Base-by-base conservation (phyloP, 169 alveolate genomes). In the Neospora caninum region DNA sequence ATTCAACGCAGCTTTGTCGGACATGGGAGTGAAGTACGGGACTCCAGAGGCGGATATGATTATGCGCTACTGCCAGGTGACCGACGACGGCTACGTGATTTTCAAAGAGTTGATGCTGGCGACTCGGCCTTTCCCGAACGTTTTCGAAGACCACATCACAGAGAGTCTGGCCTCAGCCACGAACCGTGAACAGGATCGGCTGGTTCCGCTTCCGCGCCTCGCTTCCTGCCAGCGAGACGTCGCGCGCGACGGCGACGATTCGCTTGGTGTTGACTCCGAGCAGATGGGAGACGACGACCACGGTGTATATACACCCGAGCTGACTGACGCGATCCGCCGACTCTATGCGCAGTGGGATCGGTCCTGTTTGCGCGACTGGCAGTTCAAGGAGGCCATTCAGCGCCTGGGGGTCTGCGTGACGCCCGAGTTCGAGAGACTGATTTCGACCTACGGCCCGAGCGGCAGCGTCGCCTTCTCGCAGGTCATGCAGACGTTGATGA, bases 271-370 rank as follows among this genome's bases (percentile, higher is more conserved):
- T 13, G 39, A 70, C 9, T 6, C 83, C 83, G 53, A 80, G 43
- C 43, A 27, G 58, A n/a, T 6, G 88, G 20, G 88, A 4, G 38
- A 69, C 41, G 38, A 20, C 25, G 64, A 89, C 2, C 18, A 10
- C 43, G 0, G 64, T n/a, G 70, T 41, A 13, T 70, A 29, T 43
- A 91, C 94, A 16, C 94, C 94, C 43, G 94, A 53, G 34, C 86
- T 78, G 42, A 91, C 91, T 1, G 94, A 91, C 49, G 80, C 78
- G n/a, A 34, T 83, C 20, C 92, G 95, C 39, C 27, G 87, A 22
- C 69, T 92, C 36, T 92, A 70, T 39, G 92, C 95, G 36, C 92
- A 92, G 29, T 92, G 95, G 95, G 95, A 92, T 36, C 80, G 89
- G 42, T 83, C 93, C 54, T 54, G 78, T 22, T 49, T 92, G 42